A percentile compares a stretch with the other conserved stretches of the same genome.
Conservation (phyloP, 1,284 basidiomycete genomes). For the Ganoderma lingzhi region DNA sequence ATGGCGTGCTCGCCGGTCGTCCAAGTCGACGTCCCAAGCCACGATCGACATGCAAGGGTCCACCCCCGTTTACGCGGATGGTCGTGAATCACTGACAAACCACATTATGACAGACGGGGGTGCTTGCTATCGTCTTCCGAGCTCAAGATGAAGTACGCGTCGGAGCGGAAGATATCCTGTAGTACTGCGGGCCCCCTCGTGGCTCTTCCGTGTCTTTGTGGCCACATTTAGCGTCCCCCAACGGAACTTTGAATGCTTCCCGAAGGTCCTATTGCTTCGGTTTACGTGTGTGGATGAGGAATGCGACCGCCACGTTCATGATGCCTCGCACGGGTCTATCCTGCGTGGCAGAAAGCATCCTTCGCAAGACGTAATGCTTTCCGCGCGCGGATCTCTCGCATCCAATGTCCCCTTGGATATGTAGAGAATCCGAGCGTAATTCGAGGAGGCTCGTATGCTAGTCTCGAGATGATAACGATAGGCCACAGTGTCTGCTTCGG, state of each 20-base stretch:
- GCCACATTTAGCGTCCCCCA: not conserved
- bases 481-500: not conserved
- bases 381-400: not conserved
- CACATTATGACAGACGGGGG: not conserved
- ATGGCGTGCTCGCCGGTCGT: not conserved
- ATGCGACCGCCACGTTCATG: constrained; percentile 19
- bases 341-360: not conserved
- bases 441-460: not conserved
- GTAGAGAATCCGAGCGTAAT: not conserved
- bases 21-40: not conserved
- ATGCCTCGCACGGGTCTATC: constrained; percentile 4
- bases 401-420: not conserved
- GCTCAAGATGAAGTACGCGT: not conserved
- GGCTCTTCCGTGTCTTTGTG: not conserved
- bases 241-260: not conserved
- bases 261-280: not conserved
- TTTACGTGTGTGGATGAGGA: constrained; percentile 15
- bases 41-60: not conserved
- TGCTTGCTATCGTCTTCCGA: not conserved
- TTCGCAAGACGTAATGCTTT: not conserved
- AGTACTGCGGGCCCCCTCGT: constrained; percentile 9
- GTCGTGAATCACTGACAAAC: not conserved
- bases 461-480: not conserved
- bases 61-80: not conserved
- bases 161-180: not conserved